Conservation (phyloP, 306 rosid genomes). For the Inga laurina region DNA sequence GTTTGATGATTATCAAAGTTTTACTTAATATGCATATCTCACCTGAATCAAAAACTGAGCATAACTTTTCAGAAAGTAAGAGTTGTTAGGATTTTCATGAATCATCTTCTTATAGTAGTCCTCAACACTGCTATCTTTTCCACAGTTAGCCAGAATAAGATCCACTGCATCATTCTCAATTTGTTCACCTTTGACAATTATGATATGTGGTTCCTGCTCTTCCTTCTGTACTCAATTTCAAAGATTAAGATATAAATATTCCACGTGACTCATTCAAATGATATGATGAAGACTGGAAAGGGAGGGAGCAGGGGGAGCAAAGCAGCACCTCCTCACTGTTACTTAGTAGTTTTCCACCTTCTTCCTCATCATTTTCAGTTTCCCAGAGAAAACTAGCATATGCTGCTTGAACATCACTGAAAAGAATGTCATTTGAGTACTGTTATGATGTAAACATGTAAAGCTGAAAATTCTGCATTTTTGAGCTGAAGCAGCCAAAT, state of each 20-base stretch:
- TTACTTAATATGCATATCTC: conserved; percentile 12
- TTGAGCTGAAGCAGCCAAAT: conserved; percentile 7
- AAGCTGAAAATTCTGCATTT: conserved; percentile 18
- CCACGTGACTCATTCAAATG: conserved; percentile 15
- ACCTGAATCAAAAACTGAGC: conserved; percentile 79
- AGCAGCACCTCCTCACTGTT: conserved; percentile 41
- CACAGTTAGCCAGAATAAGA: conserved; percentile 21
- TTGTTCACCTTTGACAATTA: conserved; percentile 27
- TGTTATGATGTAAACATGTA: conserved; percentile 26
- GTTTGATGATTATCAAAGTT: neutral
- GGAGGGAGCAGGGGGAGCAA: neutral
- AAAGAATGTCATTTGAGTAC: conserved; percentile 31
- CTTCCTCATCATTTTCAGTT: conserved; percentile 48
- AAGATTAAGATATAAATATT: conserved; percentile 28
- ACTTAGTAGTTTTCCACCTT: conserved; percentile 31
- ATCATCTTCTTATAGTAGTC: conserved; percentile 62
- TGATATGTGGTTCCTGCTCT: conserved; percentile 23
- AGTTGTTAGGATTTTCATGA: conserved; percentile 54
- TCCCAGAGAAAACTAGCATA: conserved; percentile 87
- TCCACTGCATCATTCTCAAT: conserved; percentile 33
- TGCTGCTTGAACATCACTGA: conserved; percentile 81
- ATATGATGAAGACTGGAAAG: neutral
- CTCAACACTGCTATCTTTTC: conserved; percentile 38
- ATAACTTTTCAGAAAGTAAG: conserved; percentile 66
- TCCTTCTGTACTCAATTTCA: conserved; percentile 43